phyloP scores from a whole-genome alignment of 1,139 yeast species.

The Yamadazyma membranifaciens region DNA sequence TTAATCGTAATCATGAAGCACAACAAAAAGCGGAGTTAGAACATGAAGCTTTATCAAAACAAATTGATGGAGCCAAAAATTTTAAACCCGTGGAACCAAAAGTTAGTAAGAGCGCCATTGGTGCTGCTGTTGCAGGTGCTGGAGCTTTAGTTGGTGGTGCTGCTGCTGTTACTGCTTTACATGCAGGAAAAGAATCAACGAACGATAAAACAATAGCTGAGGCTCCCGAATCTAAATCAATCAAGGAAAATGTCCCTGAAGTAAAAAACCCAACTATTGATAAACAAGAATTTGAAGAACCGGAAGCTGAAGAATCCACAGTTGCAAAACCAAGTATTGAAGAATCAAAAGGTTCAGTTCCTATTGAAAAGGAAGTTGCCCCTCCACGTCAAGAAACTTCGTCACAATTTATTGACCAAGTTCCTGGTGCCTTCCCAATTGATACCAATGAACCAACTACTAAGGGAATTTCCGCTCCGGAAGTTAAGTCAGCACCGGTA shows the following conservation, averaged over 20 bases:
- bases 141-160: constrained; percentile 22
- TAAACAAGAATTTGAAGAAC: not conserved
- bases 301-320: not conserved
- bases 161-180: constrained; percentile 13
- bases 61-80: constrained; percentile 20
- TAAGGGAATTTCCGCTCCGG: not conserved
- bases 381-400: not conserved
- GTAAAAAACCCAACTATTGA: not conserved
- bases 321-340: not conserved
- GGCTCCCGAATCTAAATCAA: constrained; percentile 1
- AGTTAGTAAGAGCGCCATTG: constrained; percentile 20
- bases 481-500: constrained; percentile 1
- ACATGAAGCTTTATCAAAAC: constrained; percentile 29
- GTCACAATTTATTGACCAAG: too few relatives aligned
- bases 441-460: not conserved
- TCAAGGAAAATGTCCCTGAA: not conserved
- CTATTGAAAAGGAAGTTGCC: not conserved
- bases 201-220: too few relatives aligned
- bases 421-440: not conserved
- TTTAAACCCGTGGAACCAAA: constrained; percentile 19
- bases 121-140: constrained; percentile 29
- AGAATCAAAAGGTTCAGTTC: not conserved
- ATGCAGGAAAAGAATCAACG: not conserved
- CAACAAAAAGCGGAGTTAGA: constrained; percentile 32
- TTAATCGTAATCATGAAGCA: constrained; percentile 21